These are phyloP conservation scores for Blastobotrys illinoisensis DNA, from an alignment of 1,139 yeast genomes.

Conservation along the genomic window DNA sequence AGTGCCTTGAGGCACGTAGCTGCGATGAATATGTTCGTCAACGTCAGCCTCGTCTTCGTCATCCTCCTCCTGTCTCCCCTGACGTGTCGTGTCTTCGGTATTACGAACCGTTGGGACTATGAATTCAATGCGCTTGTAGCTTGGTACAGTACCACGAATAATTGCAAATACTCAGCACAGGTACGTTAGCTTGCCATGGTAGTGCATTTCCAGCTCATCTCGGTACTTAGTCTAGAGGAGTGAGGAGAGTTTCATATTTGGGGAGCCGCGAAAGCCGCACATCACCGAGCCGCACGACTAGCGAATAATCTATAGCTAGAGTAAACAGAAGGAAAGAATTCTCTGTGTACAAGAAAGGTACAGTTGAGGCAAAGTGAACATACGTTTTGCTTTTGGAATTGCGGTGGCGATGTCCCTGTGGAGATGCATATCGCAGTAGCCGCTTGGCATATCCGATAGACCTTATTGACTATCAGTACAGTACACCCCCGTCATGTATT, in stretches of 20 bases:
- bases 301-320: too few species aligned
- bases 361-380: too few species aligned
- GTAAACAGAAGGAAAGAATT: too few species aligned
- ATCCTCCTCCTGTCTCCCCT: not conserved
- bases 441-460: not conserved
- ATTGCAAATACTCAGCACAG: too few species aligned
- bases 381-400: too few species aligned
- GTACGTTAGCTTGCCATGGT: too few species aligned
- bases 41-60: not conserved
- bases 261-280: not conserved
- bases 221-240: too few species aligned
- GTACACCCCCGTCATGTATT: not conserved
- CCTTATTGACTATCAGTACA: too few species aligned
- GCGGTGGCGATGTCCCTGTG: not conserved
- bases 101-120: not conserved
- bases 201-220: too few species aligned
- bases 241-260: not conserved
- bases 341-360: too few species aligned
- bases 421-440: not conserved
- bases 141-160: too few species aligned
- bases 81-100: not conserved
- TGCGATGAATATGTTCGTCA: conserved; percentile 52
- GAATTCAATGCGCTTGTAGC: not conserved
- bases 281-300: not conserved
- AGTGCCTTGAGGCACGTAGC: conserved; percentile 52